Evolutionary conservation across 495 filamentous ascomycete genomes (phyloP).

Genomic region (Xylaria acuta): DNA sequence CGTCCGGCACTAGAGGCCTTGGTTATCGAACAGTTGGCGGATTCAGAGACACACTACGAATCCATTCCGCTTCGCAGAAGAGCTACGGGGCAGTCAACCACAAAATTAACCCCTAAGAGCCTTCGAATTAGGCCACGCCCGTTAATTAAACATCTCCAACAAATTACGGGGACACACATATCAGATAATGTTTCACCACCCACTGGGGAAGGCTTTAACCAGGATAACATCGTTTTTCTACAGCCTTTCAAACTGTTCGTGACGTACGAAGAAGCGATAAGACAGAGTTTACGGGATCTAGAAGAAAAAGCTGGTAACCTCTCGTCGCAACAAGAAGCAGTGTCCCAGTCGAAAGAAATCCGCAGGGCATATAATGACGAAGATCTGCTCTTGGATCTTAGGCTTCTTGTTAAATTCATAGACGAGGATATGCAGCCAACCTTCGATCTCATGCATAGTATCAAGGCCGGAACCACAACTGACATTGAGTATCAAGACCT

Average conservation of each 20-base stretch:
- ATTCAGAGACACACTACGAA: neutral
- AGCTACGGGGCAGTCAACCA: neutral
- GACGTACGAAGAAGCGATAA: constrained; percentile 1
- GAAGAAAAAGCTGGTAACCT: neutral
- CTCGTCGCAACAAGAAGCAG: neutral
- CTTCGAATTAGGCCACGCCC: constrained; percentile 4
- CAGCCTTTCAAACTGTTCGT: constrained; percentile 11
- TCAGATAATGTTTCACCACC: neutral
- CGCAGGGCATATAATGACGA: neutral
- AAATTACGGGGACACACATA: neutral
- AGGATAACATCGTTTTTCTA: constrained; percentile 3
- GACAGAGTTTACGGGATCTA: neutral
- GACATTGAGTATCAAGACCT: constrained; percentile 19
- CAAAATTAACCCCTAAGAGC: neutral
- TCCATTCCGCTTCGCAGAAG: neutral
- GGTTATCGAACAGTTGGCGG: neutral
- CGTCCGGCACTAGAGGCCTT: constrained; percentile 11
- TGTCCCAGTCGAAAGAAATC: neutral
- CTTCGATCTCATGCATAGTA: neutral
- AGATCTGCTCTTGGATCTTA: constrained; percentile 17
- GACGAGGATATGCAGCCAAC: constrained; percentile 14
- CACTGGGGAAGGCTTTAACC: neutral
- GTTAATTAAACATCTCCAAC: constrained; percentile 7
- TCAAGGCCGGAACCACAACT: constrained; percentile 7
- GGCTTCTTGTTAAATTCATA: constrained; percentile 16